phyloP scores from a whole-genome alignment of 2,329 filamentous ascomycete genomes.

The Colletotrichum incanum region DNA sequence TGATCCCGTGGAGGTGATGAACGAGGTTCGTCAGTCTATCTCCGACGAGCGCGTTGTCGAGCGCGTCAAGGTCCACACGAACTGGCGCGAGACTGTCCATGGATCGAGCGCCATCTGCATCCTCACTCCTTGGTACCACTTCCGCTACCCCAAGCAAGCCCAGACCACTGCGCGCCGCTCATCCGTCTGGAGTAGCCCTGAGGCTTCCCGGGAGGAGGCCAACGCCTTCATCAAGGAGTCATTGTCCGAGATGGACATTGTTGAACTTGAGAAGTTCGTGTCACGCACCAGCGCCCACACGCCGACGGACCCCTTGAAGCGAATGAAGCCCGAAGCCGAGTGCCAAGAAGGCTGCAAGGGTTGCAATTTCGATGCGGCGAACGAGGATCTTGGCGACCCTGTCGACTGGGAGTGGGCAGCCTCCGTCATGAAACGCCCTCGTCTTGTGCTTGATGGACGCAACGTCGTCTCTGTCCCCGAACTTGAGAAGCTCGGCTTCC shows the following conservation, averaged over 20 bases:
- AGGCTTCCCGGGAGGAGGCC: conserved; percentile 37
- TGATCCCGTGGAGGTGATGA: conserved; percentile 65
- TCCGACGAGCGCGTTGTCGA: conserved; percentile 71
- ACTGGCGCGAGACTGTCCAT: conserved; percentile 46
- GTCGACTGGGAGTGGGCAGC: conserved; percentile 64
- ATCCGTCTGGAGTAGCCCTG: conserved; percentile 37
- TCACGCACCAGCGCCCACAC: conserved; percentile 51
- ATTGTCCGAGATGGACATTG: conserved; percentile 50
- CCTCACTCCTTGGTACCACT: conserved; percentile 69
- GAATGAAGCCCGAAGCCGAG: conserved; percentile 58
- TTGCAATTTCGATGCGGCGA: conserved; percentile 54
- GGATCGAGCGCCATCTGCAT: conserved; percentile 61
- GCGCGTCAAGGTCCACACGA: conserved; percentile 69
- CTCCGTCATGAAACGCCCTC: conserved; percentile 44
- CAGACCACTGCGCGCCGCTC: conserved; percentile 41
- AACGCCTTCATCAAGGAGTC: conserved; percentile 41
- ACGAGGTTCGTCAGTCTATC: conserved; percentile 65
- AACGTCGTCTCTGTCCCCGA: conserved; percentile 43
- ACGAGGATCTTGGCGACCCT: conserved; percentile 57
- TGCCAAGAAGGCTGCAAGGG: conserved; percentile 65
- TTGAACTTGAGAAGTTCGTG: conserved; percentile 47
- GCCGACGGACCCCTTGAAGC: conserved; percentile 62
- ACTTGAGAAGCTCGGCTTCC: conserved; percentile 54
- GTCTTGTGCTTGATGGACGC: conserved; percentile 44
- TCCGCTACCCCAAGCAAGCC: conserved; percentile 54